These are phyloP conservation scores for Wallacemonas sp. DNA, from an alignment of 208 protist genomes.

Conservation along the genomic window DNA sequence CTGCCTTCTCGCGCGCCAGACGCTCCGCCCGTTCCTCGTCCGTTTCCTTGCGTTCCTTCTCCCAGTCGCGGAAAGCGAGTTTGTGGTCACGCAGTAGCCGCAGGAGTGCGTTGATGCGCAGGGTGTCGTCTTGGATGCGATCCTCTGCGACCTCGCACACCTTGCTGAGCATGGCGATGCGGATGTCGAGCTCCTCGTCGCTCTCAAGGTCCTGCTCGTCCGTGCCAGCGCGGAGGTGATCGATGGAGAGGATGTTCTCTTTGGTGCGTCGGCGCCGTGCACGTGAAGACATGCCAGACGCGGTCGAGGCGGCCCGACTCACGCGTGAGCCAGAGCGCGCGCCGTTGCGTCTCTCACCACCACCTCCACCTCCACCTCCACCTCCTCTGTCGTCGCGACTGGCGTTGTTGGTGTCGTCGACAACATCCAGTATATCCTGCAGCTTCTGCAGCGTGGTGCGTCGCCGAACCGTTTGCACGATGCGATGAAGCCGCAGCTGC, in stretches of 20 bases:
- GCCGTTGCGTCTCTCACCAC: neutral
- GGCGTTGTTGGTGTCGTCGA: neutral
- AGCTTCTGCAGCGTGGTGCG: conserved; percentile 12
- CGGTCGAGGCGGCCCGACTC: neutral
- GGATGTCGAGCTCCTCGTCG: conserved; percentile 14
- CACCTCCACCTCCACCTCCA: neutral
- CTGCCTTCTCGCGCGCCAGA: conserved; percentile 16
- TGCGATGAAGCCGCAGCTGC: conserved; percentile 1
- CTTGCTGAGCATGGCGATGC: conserved; percentile 12
- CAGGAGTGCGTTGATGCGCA: conserved; percentile 38
- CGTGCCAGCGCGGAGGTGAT: neutral
- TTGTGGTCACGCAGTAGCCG: conserved; percentile 24
- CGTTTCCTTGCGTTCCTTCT: conserved; percentile 4
- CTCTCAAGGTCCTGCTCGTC: neutral
- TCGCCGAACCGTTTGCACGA: conserved; percentile 6
- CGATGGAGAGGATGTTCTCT: conserved; percentile 5
- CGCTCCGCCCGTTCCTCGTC: conserved; percentile 14
- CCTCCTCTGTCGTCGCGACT: neutral
- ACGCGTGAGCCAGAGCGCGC: neutral
- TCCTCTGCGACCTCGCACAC: conserved; percentile 21
- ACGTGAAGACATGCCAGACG: neutral
- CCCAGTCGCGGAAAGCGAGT: neutral
- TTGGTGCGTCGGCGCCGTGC: neutral
- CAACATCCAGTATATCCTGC: conserved; percentile 2
- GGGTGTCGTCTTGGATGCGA: conserved; percentile 22